Evolutionary conservation across 257 asterid species (phyloP).

Genomic region (Solanum chmielewskii): DNA sequence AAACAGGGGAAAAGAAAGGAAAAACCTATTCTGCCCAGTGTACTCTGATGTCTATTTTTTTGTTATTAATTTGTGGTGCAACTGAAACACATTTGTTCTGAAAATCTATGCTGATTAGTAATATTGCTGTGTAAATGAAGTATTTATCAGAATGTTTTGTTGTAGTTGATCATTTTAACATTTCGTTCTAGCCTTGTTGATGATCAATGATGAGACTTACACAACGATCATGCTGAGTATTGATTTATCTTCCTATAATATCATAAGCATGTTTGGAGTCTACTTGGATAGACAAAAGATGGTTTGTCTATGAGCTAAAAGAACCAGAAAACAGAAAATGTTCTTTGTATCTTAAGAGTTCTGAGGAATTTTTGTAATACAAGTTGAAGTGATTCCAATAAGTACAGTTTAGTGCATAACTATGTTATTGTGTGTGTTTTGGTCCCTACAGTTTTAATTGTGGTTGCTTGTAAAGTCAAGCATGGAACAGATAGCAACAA

Average conservation of each 20-base stretch:
- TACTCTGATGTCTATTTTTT: neutral
- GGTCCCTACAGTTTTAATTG: conserved; percentile 4
- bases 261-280: neutral
- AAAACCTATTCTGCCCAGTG: neutral
- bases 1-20: neutral
- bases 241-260: neutral
- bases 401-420: neutral
- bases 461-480: conserved; percentile 13
- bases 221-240: neutral
- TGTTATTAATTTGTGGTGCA: neutral
- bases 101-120: neutral
- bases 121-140: neutral
- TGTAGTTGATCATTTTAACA: neutral
- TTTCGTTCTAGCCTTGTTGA: neutral
- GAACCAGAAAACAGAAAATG: neutral
- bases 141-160: neutral
- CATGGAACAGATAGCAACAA: conserved; percentile 1
- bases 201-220: neutral
- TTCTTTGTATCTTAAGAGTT: neutral
- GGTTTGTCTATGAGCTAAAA: neutral
- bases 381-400: conserved; percentile 1
- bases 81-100: neutral
- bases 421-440: neutral
- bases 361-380: conserved; percentile 2
- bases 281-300: neutral